These are phyloP conservation scores for Bondarzewia mesenterica DNA, from an alignment of 1,284 basidiomycete species.

Conservation along the genomic window DNA sequence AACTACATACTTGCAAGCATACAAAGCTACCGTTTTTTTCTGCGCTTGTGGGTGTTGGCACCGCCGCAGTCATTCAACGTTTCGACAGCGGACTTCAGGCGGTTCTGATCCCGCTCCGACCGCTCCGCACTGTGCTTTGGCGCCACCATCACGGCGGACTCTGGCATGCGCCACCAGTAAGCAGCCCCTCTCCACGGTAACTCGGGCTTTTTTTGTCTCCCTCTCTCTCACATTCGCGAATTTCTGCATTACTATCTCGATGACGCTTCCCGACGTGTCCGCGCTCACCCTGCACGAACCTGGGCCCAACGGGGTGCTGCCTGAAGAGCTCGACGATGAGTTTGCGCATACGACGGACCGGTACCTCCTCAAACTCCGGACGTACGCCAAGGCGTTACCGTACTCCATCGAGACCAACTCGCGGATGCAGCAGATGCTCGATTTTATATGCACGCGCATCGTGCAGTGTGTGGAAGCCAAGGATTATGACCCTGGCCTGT, in stretches of 20 bases:
- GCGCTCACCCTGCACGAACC: constrained; percentile 35
- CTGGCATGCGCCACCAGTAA: not conserved
- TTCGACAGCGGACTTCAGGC: too few relatives aligned
- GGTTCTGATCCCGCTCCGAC: too few relatives aligned
- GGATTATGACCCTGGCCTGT: constrained; percentile 72
- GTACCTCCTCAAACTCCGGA: constrained; percentile 48
- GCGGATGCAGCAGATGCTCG: constrained; percentile 75
- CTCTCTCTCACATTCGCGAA: constrained; percentile 4
- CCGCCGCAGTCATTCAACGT: too few relatives aligned
- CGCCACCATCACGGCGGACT: too few relatives aligned
- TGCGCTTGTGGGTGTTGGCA: too few relatives aligned
- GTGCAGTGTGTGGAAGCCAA: constrained; percentile 72
- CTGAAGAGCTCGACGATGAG: constrained; percentile 25
- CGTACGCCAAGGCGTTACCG: constrained; percentile 60
- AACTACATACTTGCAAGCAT: too few relatives aligned
- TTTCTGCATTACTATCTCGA: constrained; percentile 17
- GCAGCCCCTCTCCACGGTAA: not conserved
- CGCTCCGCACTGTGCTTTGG: too few relatives aligned
- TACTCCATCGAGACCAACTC: constrained; percentile 77
- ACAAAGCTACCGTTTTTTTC: too few relatives aligned
- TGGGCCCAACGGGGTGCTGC: constrained; percentile 16
- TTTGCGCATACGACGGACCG: constrained; percentile 32
- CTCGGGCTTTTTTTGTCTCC: constrained; percentile 1
- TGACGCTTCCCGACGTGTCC: constrained; percentile 44
- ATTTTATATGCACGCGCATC: constrained; percentile 65